Evolutionary conservation across 192 early-diverging fungal species (phyloP), one percentile per base, ranked within the genome.

Genomic region (Phlyctochytrium bullatum): DNA sequence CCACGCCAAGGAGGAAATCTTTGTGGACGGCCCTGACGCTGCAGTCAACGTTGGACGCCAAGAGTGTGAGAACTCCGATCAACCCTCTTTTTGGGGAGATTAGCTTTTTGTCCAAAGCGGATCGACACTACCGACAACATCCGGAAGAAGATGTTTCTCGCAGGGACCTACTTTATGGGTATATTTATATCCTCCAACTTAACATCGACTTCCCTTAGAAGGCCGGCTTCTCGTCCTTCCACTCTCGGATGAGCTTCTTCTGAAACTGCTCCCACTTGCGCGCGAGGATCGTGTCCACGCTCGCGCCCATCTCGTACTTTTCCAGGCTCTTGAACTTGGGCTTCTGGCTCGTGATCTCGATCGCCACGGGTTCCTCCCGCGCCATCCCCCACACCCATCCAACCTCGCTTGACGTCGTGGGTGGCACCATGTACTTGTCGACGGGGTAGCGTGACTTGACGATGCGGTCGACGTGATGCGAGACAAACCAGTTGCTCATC

Each of bases 401-500:
- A 34, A 81, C 59, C 51, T 83, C 82, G 2, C 64, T 47, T 32
- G 72, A 71, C 10, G 82, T 83, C 2, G 82, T 83, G 16, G 73
- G 61, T 14, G 82, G 82, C 25, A 64, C 62, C 16, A 65, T 71
- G 72, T 83, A 83, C 64, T 83, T 83, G 32, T 81, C 66, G 25
- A 52, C 47, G 2, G 82, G 82, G n/a, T 65, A 57, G 3, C 74
- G 71, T 24, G 73, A 67, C 1, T 72, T 53, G 32, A 80, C 72
- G 32, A 83, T 69, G 27, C 72, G 65, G 27, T 73, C 65, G 10
- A 79, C 59, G 65, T 74, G 53, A 68, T 76, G 76, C 27, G 73
- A 72, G 51, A 34, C 61, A 25, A 83, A 63, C 59, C 76, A 74
- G 64, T 83, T 74, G 32, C 57, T 23, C 10, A 79, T 69, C 28